These are phyloP conservation scores for Fusarium xylarioides DNA, from an alignment of 2,329 filamentous ascomycete genomes.

Conservation along the genomic window DNA sequence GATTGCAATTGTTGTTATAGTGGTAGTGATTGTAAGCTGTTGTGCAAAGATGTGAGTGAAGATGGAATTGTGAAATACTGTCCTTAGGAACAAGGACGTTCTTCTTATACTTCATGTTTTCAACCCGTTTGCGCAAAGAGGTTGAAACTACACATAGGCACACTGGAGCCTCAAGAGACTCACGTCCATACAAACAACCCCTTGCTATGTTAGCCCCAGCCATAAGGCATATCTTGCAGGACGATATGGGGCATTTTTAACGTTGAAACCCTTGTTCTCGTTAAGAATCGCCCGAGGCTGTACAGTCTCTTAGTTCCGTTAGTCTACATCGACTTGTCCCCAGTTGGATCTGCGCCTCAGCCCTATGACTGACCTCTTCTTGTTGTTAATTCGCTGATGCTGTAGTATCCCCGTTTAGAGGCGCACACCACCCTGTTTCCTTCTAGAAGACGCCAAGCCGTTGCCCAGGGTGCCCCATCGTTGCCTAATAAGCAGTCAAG, in stretches of 20 bases:
- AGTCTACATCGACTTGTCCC: neutral
- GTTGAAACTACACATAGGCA: constrained; percentile 25
- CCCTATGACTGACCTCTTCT: constrained; percentile 9
- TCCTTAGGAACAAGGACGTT: constrained; percentile 23
- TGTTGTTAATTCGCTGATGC: neutral
- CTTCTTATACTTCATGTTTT: constrained; percentile 29
- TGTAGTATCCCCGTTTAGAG: neutral
- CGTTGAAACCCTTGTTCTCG: constrained; percentile 2
- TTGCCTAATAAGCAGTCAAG: constrained; percentile 17
- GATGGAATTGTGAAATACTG: neutral
- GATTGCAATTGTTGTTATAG: neutral
- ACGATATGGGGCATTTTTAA: neutral
- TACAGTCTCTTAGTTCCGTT: constrained; percentile 3
- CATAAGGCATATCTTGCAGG: constrained; percentile 31
- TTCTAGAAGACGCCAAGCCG: constrained; percentile 24
- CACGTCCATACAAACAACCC: neutral
- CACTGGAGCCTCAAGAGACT: constrained; percentile 15
- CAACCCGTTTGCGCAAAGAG: constrained; percentile 13
- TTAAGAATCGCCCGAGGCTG: constrained; percentile 29
- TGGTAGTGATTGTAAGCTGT: neutral
- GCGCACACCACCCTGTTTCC: constrained; percentile 10
- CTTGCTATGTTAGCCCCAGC: constrained; percentile 13
- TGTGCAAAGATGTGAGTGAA: constrained; percentile 3
- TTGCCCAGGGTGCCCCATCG: neutral
- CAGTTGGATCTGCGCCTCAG: constrained; percentile 23